These are phyloP conservation scores for Fusarium nodosum DNA, from an alignment of 2,329 filamentous ascomycete genomes.

Conservation along the genomic window DNA sequence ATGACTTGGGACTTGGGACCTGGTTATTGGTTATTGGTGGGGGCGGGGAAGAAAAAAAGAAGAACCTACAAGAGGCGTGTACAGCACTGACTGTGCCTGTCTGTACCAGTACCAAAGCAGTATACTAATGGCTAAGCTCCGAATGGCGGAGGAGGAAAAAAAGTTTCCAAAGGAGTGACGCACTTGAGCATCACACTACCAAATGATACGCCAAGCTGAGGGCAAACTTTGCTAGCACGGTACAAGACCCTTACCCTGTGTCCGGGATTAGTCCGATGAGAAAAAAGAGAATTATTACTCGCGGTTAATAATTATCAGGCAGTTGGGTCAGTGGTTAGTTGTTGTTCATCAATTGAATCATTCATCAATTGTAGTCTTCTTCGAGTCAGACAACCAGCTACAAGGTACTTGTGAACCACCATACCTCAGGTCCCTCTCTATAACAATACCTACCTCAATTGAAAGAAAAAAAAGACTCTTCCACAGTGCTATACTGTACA, in stretches of 20 bases:
- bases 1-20: constrained; percentile 8
- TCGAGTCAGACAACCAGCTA: not conserved
- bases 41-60: constrained; percentile 13
- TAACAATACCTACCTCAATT: not conserved
- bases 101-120: not conserved
- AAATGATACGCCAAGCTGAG: constrained; percentile 11
- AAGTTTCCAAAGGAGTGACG: constrained; percentile 22
- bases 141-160: constrained; percentile 23
- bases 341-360: not conserved
- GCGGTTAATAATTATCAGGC: not conserved
- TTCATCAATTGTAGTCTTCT: not conserved
- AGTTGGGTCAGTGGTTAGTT: not conserved
- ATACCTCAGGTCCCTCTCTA: not conserved
- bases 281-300: constrained; percentile 9
- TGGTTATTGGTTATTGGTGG: constrained; percentile 13
- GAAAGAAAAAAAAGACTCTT: not conserved
- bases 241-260: constrained; percentile 5
- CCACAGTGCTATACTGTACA: not conserved
- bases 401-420: not conserved
- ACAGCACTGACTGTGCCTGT: too few species aligned
- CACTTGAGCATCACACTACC: constrained; percentile 4
- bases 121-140: constrained; percentile 18
- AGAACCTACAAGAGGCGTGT: not conserved
- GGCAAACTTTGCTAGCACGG: constrained; percentile 20
- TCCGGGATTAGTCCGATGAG: constrained; percentile 13